phyloP scores from a whole-genome alignment of 2,329 filamentous ascomycete species.

The Aspergillus caelatus region DNA sequence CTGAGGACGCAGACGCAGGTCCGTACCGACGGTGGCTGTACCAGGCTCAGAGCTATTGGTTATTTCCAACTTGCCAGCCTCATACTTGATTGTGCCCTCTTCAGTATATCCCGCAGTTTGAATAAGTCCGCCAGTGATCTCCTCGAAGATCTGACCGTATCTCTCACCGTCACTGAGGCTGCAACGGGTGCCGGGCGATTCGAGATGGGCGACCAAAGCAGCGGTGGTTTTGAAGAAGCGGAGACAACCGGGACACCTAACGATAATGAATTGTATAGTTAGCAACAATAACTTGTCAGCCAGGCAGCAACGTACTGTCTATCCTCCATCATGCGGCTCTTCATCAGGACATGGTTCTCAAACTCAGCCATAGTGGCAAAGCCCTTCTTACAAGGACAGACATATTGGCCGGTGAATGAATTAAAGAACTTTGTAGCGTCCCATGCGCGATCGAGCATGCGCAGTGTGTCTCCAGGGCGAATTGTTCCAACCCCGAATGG shows the following conservation, averaged over 20 bases:
- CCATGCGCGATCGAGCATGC: conserved; percentile 23
- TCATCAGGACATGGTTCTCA: conserved; percentile 35
- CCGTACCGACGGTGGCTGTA: conserved; percentile 14
- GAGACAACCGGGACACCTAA: conserved; percentile 43
- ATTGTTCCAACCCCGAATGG: conserved; percentile 8
- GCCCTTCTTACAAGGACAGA: conserved; percentile 37
- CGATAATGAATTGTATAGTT: conserved; percentile 3
- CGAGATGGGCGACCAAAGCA: conserved; percentile 46
- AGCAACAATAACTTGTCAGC: no score
- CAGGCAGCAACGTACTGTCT: conserved; percentile 21
- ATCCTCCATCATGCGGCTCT: conserved; percentile 17
- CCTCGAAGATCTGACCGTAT: conserved; percentile 40
- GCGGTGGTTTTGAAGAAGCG: conserved; percentile 41
- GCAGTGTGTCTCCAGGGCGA: conserved; percentile 18
- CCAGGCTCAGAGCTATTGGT: neutral
- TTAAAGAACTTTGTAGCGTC: conserved; percentile 37
- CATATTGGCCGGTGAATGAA: conserved; percentile 30
- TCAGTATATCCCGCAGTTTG: conserved; percentile 33
- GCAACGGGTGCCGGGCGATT: conserved; percentile 40
- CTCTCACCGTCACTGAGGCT: conserved; percentile 30
- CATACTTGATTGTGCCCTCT: conserved; percentile 40
- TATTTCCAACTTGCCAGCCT: conserved; percentile 23
- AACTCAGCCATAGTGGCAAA: conserved; percentile 32
- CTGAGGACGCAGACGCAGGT: neutral
- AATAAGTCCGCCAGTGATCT: conserved; percentile 43